Base-by-base conservation (phyloP, 805 yeast genomes). In the Zygotorulaspora danielsina region DNA sequence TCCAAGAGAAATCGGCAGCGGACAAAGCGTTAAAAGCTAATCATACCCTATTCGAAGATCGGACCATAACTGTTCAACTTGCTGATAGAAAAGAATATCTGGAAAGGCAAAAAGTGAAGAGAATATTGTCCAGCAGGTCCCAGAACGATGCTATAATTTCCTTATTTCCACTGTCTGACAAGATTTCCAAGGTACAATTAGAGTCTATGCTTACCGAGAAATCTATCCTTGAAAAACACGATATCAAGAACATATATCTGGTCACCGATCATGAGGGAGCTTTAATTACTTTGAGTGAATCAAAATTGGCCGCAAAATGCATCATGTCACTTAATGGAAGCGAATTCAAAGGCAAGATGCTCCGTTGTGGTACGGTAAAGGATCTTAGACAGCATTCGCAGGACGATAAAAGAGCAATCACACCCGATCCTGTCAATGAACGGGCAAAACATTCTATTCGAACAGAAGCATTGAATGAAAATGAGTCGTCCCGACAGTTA, bases 241-340 rank as follows among this genome's bases (percentile, higher is more conserved):
- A 51, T 19, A 67, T 79, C 0, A 47, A 51, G 2, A 64, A 66
- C 6, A 59, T 78, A 1, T 66, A 72, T 18, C 49, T 78, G 12
- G 71, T 68, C 25, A 71, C 80, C 0, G 73, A 69, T 16, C 50
- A 57, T 13, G 51, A 60, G 5, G 75, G 73, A 4, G 82, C 82
- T 0, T 47, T 79, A 20, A 65, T 80, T 3, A 73, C 72, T 44
- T 74, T 75, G 45, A 56, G 55, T 18, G 59, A 54, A 5, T 58
- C 65, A 0, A 49, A 59, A 6, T 69, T 68, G 32, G 76, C 81
- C 1, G 86, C 86, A 0, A 66, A 60, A 32, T 78, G 77, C 0
- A 61, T 67, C 0, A 51, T 80, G 58, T 49, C 55, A 9, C 46
- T 76, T 11, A 65, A 69, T 21, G 74, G 75, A 0, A 46, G 45